phyloP scores from a whole-genome alignment of 768 basidiomycete species.

The Dendrothele bispora region DNA sequence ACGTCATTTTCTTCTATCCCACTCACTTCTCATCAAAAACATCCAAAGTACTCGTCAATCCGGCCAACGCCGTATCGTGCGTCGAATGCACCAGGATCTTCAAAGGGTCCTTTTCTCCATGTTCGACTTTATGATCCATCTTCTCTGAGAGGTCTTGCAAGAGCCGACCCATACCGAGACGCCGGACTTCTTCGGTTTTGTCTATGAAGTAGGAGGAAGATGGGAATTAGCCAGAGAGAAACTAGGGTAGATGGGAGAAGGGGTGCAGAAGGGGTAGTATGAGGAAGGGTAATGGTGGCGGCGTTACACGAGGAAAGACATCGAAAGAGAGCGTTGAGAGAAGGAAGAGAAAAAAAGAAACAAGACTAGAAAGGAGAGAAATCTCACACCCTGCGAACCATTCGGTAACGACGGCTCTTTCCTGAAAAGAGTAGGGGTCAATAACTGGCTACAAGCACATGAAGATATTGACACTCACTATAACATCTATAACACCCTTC shows the following conservation, averaged over 20 bases:
- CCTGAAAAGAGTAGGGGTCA: conserved; percentile 34
- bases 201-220: conserved; percentile 38
- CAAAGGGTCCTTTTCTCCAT: conserved; percentile 45
- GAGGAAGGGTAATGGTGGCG: conserved; percentile 1
- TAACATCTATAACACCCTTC: conserved; percentile 51
- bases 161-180: conserved; percentile 76
- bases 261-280: not conserved
- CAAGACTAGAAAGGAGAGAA: conserved; percentile 21
- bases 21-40: conserved; percentile 69
- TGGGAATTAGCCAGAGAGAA: not conserved
- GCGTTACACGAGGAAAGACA: not conserved
- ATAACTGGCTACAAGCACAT: not conserved
- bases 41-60: conserved; percentile 61
- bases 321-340: not conserved
- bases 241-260: not conserved
- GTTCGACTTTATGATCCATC: conserved; percentile 57
- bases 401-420: conserved; percentile 72
- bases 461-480: conserved; percentile 39
- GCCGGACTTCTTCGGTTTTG: conserved; percentile 70
- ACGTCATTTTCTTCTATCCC: too few relatives aligned
- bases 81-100: conserved; percentile 71
- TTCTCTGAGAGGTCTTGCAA: conserved; percentile 62
- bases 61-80: conserved; percentile 74
- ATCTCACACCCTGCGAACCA: conserved; percentile 69
- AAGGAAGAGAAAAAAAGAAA: conserved; percentile 5